These are phyloP conservation scores for Phytophthora podocarpi DNA, from an alignment of 352 stramenopile genomes.

Conservation along the genomic window DNA sequence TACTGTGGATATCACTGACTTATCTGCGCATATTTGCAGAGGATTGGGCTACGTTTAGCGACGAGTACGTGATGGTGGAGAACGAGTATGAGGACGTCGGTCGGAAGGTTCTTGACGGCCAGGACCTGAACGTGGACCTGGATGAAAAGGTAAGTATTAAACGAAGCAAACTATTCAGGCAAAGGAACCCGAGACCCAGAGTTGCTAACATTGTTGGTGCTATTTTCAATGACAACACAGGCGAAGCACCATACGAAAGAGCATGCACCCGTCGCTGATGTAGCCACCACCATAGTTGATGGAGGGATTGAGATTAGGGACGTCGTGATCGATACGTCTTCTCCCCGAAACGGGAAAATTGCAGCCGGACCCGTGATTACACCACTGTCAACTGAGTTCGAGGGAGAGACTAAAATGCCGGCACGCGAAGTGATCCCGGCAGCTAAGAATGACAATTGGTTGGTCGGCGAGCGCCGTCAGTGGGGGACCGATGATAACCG, in stretches of 20 bases:
- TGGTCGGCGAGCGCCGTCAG: conserved; percentile 42
- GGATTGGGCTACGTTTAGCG: conserved; percentile 74
- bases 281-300: conserved; percentile 24
- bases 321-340: conserved; percentile 42
- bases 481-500: conserved; percentile 67
- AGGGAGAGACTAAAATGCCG: conserved; percentile 30
- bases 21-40: conserved; percentile 28
- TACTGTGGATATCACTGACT: background rate
- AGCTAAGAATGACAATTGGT: conserved; percentile 41
- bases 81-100: conserved; percentile 83
- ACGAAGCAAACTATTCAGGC: conserved; percentile 3
- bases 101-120: conserved; percentile 66
- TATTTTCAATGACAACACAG: conserved; percentile 12
- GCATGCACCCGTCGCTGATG: conserved; percentile 6
- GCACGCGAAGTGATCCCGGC: conserved; percentile 31
- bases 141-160: conserved; percentile 37
- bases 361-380: background rate
- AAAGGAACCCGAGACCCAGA: background rate
- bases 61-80: conserved; percentile 86
- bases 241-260: conserved; percentile 28
- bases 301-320: conserved; percentile 37
- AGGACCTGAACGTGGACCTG: conserved; percentile 50
- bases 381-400: background rate
- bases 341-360: conserved; percentile 22
- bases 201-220: conserved; percentile 5